A percentile compares a stretch with the other conserved stretches of the same genome.
Evolutionary conservation across 106 monocot species (phyloP).

Genomic region (Narthecium ossifragum): DNA sequence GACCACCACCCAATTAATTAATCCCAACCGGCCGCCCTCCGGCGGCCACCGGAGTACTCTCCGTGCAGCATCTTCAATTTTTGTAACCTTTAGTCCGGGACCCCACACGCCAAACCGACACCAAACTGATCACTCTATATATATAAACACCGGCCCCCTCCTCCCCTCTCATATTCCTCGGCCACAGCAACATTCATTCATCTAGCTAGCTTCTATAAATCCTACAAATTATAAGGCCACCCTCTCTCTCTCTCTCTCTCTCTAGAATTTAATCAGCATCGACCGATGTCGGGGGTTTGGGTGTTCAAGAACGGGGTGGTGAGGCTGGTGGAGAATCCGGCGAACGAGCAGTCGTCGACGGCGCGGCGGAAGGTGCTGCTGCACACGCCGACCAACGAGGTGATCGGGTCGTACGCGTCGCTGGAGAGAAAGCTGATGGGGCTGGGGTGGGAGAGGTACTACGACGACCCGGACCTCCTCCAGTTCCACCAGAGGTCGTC

Average conservation of each 20-base stretch:
- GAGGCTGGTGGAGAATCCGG: slow-evolving; percentile 54
- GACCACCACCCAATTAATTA: neutral
- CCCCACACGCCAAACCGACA: too few species aligned
- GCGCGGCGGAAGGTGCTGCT: slow-evolving; percentile 35
- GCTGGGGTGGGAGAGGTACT: slow-evolving; percentile 60
- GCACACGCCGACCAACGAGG: slow-evolving; percentile 39
- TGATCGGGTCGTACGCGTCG: slow-evolving; percentile 33
- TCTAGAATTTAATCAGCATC: neutral
- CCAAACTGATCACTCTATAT: neutral
- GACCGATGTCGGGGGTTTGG: slow-evolving; percentile 59
- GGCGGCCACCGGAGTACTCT: neutral
- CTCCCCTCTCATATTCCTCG: neutral
- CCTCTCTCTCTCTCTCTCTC: neutral
- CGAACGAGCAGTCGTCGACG: slow-evolving; percentile 29
- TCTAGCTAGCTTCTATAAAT: too few species aligned
- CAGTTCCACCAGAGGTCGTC: slow-evolving; percentile 56
- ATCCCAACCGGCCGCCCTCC: neutral
- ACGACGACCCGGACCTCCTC: slow-evolving; percentile 38
- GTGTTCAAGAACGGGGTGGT: slow-evolving; percentile 68
- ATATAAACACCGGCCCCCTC: neutral
- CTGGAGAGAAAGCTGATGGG: slow-evolving; percentile 38
- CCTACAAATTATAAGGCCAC: too few species aligned
- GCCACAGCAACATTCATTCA: neutral
- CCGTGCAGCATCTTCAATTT: neutral
- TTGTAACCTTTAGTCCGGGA: too few species aligned